Conservation (phyloP, 495 filamentous ascomycete genomes). For the Podospora sp. region DNA sequence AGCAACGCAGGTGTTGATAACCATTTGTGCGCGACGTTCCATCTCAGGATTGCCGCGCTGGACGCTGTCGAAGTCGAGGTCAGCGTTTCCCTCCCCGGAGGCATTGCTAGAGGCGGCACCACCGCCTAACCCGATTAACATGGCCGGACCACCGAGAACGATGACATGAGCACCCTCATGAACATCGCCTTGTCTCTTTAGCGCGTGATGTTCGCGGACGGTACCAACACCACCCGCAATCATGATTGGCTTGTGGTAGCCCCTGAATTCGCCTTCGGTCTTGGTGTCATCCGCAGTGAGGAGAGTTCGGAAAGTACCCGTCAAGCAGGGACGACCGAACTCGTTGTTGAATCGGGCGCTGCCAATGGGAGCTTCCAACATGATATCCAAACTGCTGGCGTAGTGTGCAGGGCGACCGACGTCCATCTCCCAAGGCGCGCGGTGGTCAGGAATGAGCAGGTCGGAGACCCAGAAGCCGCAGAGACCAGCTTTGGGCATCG, state of each 20-base stretch:
- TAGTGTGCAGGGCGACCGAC: slow-evolving; percentile 90
- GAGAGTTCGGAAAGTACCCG: slow-evolving; percentile 88
- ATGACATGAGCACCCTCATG: slow-evolving; percentile 83
- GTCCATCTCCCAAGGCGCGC: slow-evolving; percentile 86
- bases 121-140: slow-evolving; percentile 95
- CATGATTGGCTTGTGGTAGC: slow-evolving; percentile 99
- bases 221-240: slow-evolving; percentile 94
- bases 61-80: slow-evolving; percentile 94
- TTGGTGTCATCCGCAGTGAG: slow-evolving; percentile 59
- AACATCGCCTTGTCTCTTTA: slow-evolving; percentile 77
- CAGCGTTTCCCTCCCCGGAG: slow-evolving; percentile 83
- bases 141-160: slow-evolving; percentile 91
- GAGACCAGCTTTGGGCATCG: slow-evolving; percentile 89
- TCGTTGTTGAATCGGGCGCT: slow-evolving; percentile 97
- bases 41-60: slow-evolving; percentile 95
- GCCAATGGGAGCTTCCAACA: slow-evolving; percentile 94
- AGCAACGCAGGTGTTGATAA: slow-evolving; percentile 89
- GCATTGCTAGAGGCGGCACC: slow-evolving; percentile 91
- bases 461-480: slow-evolving; percentile 94
- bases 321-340: slow-evolving; percentile 89
- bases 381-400: slow-evolving; percentile 90
- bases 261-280: slow-evolving; percentile 65
- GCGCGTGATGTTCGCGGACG: slow-evolving; percentile 89
- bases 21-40: slow-evolving; percentile 91
- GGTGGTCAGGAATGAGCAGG: slow-evolving; percentile 78